Conservation (phyloP, 257 asterid species). For the Henckelia pumila region DNA sequence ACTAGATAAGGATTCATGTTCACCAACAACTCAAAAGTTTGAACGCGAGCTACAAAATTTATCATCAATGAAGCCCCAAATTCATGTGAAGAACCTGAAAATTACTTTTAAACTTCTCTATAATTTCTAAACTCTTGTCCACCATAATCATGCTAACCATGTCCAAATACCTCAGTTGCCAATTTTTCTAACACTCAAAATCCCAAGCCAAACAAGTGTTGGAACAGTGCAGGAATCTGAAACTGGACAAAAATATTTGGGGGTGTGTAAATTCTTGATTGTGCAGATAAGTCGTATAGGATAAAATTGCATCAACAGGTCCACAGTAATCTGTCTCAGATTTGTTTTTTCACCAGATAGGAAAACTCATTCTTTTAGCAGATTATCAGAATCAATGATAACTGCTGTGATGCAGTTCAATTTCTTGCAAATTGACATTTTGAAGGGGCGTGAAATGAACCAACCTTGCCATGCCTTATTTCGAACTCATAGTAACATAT, state of each 20-base stretch:
- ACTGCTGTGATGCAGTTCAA: constrained; percentile 15
- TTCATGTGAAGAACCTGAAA: background rate
- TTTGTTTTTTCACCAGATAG: constrained; percentile 18
- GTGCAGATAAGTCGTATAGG: background rate
- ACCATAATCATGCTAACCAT: background rate
- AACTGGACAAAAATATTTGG: background rate
- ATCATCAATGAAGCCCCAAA: background rate
- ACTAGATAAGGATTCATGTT: background rate
- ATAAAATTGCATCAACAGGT: constrained; percentile 17
- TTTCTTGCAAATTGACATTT: background rate
- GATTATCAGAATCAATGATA: background rate
- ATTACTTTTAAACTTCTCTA: background rate
- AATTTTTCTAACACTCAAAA: background rate
- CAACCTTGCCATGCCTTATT: constrained; percentile 13
- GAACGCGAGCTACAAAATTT: background rate
- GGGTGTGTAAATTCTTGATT: background rate
- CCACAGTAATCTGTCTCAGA: constrained; percentile 16
- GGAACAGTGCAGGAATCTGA: background rate
- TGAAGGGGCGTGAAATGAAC: constrained; percentile 5
- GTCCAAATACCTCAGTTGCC: background rate
- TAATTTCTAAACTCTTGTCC: no score
- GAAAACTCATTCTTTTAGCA: constrained; percentile 4
- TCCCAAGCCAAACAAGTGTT: background rate
- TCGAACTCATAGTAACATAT: constrained; percentile 10
- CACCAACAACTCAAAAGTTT: background rate